Percentiles rank a stretch among this genome's conserved stretches.
These are phyloP conservation scores for Phialocephala sp. DNA, from an alignment of 2,329 filamentous ascomycete genomes.

Conservation along the genomic window DNA sequence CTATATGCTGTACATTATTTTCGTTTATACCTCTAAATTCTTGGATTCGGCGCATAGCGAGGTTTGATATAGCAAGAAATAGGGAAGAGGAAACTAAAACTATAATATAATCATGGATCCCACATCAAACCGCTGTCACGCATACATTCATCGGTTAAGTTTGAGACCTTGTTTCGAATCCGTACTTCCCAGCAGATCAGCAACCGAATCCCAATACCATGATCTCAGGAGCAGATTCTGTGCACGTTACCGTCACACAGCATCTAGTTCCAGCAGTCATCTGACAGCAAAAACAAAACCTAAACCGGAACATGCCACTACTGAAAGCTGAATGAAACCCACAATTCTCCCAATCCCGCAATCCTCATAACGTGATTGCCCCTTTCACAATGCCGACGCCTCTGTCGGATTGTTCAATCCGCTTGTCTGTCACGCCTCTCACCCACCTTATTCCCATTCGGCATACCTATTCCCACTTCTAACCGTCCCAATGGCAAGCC, in stretches of 20 bases:
- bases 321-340: neutral
- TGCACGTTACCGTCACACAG: neutral
- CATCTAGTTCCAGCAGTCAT: slow-evolving; percentile 5
- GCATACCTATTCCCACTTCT: neutral
- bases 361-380: slow-evolving; percentile 12
- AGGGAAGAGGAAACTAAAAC: neutral
- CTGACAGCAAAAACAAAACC: neutral
- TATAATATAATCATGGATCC: neutral
- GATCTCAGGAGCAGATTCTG: neutral
- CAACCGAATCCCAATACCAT: slow-evolving; percentile 10
- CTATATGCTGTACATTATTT: slow-evolving; percentile 9
- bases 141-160: neutral
- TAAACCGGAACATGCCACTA: neutral
- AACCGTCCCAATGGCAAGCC: slow-evolving; percentile 3
- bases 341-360: neutral
- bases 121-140: neutral
- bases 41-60: slow-evolving; percentile 25
- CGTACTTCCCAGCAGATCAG: too few relatives aligned
- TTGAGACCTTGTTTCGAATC: slow-evolving; percentile 11
- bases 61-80: neutral
- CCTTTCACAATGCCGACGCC: slow-evolving; percentile 8
- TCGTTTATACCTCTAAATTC: neutral
- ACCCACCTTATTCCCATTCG: too few relatives aligned
- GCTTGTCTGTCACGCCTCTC: too few relatives aligned
- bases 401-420: neutral